Percentiles rank a stretch among this genome's conserved stretches.
Evolutionary conservation across 441 rosid species (phyloP).

Genomic region (Macaranga tanarius): DNA sequence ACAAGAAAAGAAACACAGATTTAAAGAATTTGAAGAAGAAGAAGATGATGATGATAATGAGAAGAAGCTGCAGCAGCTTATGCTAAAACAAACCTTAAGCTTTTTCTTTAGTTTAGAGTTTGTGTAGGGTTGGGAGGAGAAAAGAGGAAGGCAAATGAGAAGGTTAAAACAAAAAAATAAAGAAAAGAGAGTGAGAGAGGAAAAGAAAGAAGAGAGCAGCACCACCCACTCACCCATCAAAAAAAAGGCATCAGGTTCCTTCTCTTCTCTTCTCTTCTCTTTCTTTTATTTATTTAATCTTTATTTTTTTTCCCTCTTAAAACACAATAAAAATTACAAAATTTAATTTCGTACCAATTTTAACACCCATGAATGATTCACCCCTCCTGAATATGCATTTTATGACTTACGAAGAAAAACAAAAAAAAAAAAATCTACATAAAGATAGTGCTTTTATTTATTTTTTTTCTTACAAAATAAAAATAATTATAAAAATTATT

Average conservation of each 20-base stretch:
- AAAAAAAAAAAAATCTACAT: too few species aligned
- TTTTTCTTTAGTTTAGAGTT: background rate
- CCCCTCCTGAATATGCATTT: too few species aligned
- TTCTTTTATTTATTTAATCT: too few species aligned
- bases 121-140: constrained; percentile 12
- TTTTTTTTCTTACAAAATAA: too few species aligned
- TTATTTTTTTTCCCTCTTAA: background rate
- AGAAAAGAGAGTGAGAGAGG: constrained; percentile 23
- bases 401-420: too few species aligned
- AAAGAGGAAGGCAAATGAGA: background rate
- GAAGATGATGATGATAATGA: background rate
- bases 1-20: background rate
- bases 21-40: background rate
- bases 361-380: too few species aligned
- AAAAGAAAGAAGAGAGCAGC: constrained; percentile 41
- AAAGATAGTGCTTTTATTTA: too few species aligned
- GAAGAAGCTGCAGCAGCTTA: constrained; percentile 7
- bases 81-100: constrained; percentile 21
- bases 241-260: constrained; percentile 72
- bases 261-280: constrained; percentile 10
- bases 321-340: too few species aligned
- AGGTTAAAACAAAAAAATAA: constrained; percentile 10
- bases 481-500: too few species aligned
- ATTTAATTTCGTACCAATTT: too few species aligned
- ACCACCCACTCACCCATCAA: constrained; percentile 84